Base-by-base conservation (phyloP, 2,329 filamentous ascomycete genomes). In the Zymoseptoria crescenta region DNA sequence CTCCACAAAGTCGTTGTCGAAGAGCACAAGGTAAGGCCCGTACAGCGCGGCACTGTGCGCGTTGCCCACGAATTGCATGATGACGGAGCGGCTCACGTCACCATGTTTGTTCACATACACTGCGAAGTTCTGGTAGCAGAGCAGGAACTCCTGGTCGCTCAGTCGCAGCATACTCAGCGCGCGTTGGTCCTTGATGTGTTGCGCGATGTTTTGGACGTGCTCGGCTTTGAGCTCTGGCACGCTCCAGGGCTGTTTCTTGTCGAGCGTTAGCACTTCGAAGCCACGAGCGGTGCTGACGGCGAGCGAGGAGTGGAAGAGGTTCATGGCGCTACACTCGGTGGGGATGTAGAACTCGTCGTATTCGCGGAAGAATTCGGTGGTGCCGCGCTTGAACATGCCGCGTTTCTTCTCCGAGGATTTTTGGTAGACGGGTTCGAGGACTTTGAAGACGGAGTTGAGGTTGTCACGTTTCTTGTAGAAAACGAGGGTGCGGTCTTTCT, bases 301-400 rank as follows among this genome's bases (percentile, higher is more conserved):
- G 56, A 99, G 88, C 62, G 91, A 95, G 0, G 88, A 91, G 73
- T 96, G 91, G 83, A 97, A 99, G 56, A 99, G 83, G 74, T 96
- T 97, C 72, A 99, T 88, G 53, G 89, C 91, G 74, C 88, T 96
- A 74, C 91, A 96, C 72, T 99, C 95, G 2, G 89, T 87, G 0
- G 94, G 94, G 67, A 99, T 92, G 76, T 97, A 99, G 75, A 99
- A 99, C 67, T 97, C 94, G 76, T 99, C 94, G 73, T 92, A 99
- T 71, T 99, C 94, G 63, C 94, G 88, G 85, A 97, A 99, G 68
- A 93, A 93, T 68, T 99, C 94, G 0, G 93, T 96, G 60, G 83
- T 86, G 20, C 91, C 91, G 8, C 83, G 82, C 19, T 85, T 79
- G 70, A 84, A 86, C 64, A 87, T 79, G 8, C 90, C 85, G 4